Evolutionary conservation across 2,329 filamentous ascomycete genomes (phyloP).

Genomic region (Aspergillus udagawae): DNA sequence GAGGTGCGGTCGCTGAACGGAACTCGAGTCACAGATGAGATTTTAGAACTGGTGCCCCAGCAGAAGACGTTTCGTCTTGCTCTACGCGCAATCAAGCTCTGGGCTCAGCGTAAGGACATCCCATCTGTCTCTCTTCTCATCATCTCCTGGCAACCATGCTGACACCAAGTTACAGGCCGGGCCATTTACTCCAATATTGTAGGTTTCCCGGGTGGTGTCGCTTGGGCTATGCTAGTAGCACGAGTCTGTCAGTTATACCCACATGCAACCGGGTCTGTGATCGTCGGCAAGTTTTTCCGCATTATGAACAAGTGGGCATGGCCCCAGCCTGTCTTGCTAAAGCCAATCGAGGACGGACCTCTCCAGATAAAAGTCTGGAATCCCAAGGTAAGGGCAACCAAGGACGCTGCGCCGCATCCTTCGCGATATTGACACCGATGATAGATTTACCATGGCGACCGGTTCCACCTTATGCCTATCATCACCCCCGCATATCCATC

Average conservation of each 20-base stretch:
- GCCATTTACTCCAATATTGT: constrained; percentile 96
- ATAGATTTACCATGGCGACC: constrained; percentile 73
- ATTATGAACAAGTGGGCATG: constrained; percentile 90
- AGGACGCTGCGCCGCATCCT: background rate
- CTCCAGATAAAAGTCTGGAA: constrained; percentile 90
- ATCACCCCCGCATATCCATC: constrained; percentile 97
- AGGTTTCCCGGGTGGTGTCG: constrained; percentile 93
- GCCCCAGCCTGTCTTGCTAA: constrained; percentile 89
- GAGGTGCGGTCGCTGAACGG: constrained; percentile 90
- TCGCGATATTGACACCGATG: background rate
- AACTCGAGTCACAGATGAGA: constrained; percentile 89
- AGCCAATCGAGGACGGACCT: constrained; percentile 77
- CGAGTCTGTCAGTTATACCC: constrained; percentile 95
- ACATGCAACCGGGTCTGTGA: constrained; percentile 79
- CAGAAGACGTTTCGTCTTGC: constrained; percentile 85
- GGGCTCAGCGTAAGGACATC: constrained; percentile 66
- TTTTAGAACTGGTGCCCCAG: constrained; percentile 83
- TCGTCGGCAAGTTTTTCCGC: constrained; percentile 91
- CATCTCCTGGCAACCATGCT: background rate
- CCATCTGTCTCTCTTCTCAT: background rate
- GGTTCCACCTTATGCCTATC: constrained; percentile 90
- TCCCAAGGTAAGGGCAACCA: constrained; percentile 60
- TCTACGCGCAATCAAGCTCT: constrained; percentile 88
- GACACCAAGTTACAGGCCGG: constrained; percentile 48
- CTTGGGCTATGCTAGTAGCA: constrained; percentile 97